phyloP scores from a whole-genome alignment of 148 eudicot species.

The Salicornia ramosissima region DNA sequence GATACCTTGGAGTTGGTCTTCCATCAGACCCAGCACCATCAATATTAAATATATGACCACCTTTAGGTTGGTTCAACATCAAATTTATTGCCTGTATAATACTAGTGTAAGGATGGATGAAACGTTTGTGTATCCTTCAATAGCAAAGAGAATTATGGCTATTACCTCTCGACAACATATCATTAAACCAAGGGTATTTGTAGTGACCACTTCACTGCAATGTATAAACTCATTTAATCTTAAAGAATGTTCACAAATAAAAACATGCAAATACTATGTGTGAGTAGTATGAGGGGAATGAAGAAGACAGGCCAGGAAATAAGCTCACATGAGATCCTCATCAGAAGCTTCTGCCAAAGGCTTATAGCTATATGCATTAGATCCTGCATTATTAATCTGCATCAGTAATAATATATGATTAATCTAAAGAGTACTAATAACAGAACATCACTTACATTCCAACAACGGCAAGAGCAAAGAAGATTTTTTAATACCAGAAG shows the following conservation, averaged over 20 bases:
- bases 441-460: not conserved
- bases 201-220: slow-evolving; percentile 89
- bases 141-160: not conserved
- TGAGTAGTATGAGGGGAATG: not conserved
- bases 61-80: slow-evolving; percentile 84
- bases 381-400: slow-evolving; percentile 99
- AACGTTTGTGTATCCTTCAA: not conserved
- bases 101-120: slow-evolving; percentile 15
- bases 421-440: slow-evolving; percentile 18
- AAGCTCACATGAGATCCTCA: slow-evolving; percentile 82
- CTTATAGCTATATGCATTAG: slow-evolving; percentile 94
- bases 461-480: too few species aligned
- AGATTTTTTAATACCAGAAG: too few species aligned
- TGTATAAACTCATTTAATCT: slow-evolving; percentile 2
- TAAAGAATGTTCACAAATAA: not conserved
- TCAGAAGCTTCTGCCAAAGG: slow-evolving; percentile 95
- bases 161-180: slow-evolving; percentile 96
- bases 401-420: slow-evolving; percentile 34
- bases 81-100: slow-evolving; percentile 69
- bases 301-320: not conserved
- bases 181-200: slow-evolving; percentile 98
- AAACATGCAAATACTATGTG: not conserved
- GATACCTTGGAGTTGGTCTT: slow-evolving; percentile 94
- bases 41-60: slow-evolving; percentile 90
- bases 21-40: slow-evolving; percentile 99